Conservation (phyloP, 148 eudicot genomes). For the Spergularia bocconei region DNA sequence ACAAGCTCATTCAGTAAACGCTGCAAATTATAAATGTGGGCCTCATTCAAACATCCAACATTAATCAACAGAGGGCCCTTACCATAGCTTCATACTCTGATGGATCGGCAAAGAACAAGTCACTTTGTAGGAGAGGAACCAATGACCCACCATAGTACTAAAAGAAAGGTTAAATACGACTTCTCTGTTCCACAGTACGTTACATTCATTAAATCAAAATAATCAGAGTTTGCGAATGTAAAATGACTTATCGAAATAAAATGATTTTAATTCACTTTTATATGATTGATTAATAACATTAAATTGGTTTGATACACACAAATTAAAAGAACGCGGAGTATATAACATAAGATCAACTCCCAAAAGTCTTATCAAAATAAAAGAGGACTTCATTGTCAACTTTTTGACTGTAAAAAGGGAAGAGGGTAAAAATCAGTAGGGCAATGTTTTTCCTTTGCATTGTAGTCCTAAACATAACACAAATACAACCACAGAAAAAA, state of each 20-base stretch:
- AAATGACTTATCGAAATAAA: no score
- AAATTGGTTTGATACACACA: no score
- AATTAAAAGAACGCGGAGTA: background rate
- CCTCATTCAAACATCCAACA: background rate
- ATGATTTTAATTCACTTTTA: no score
- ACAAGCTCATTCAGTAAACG: constrained; percentile 2
- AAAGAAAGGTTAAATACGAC: background rate
- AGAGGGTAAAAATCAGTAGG: constrained; percentile 29
- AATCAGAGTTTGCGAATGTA: no score
- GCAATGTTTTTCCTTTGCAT: constrained; percentile 12
- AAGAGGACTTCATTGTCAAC: no score
- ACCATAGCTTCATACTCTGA: constrained; percentile 15
- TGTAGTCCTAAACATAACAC: constrained; percentile 9
- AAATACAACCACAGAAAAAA: constrained; percentile 23
- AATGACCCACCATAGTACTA: constrained; percentile 6
- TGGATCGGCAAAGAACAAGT: constrained; percentile 24
- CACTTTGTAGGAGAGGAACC: constrained; percentile 27
- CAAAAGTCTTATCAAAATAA: no score
- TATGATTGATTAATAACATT: no score
- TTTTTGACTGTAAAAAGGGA: no score
- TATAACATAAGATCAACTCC: no score
- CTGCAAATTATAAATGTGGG: constrained; percentile 2
- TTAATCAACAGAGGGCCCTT: constrained; percentile 15
- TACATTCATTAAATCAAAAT: no score
- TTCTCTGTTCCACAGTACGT: no score